phyloP scores from a whole-genome alignment of 2,329 filamentous ascomycete genomes.

The Colletotrichum cuscutae region DNA sequence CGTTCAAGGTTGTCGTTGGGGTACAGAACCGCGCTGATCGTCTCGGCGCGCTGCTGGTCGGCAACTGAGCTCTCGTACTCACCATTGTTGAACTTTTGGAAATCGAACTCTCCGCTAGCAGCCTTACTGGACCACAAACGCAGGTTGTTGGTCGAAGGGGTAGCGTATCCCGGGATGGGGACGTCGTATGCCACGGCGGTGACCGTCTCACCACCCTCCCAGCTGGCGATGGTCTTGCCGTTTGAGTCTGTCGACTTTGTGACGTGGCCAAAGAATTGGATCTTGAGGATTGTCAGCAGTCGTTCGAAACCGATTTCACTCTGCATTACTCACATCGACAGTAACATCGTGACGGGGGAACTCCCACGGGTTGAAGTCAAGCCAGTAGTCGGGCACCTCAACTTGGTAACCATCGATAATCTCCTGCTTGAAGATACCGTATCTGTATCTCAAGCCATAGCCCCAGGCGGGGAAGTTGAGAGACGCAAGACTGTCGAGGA shows the following conservation, averaged over 20 bases:
- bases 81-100: conserved; percentile 98
- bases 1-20: conserved; percentile 97
- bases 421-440: conserved; percentile 99
- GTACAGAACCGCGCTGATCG: conserved; percentile 96
- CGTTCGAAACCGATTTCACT: not conserved
- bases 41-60: conserved; percentile 99
- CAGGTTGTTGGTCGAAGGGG: conserved; percentile 93
- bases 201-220: conserved; percentile 95
- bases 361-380: conserved; percentile 99
- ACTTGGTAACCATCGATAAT: conserved; percentile 98
- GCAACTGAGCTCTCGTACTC: conserved; percentile 98
- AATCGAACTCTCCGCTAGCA: conserved; percentile 96
- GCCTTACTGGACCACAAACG: conserved; percentile 98
- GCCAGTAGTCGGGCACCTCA: conserved; percentile 98
- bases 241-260: conserved; percentile 78
- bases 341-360: conserved; percentile 96
- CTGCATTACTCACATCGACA: conserved; percentile 73
- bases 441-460: conserved; percentile 94
- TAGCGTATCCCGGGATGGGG: conserved; percentile 89
- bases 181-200: conserved; percentile 95
- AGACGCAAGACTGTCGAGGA: conserved; percentile 94
- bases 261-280: conserved; percentile 94
- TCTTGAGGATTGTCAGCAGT: conserved; percentile 46
- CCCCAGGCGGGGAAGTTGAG: conserved; percentile 98
- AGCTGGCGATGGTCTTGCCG: conserved; percentile 79